Evolutionary conservation across 2,329 filamentous ascomycete species (phyloP).

Genomic region (Ophiocordyceps camponoti-rufipedis): DNA sequence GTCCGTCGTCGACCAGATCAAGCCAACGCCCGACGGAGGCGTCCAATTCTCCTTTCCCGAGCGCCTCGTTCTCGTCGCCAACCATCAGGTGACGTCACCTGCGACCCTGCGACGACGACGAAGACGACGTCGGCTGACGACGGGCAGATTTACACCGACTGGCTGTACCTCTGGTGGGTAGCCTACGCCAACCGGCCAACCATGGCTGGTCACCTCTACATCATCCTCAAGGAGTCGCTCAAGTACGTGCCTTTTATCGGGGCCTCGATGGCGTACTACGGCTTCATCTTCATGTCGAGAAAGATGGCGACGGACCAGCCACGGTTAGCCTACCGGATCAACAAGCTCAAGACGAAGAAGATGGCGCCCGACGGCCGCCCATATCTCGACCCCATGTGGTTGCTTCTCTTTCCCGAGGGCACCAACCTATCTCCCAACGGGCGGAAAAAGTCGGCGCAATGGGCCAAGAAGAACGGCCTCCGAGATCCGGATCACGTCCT

Average conservation of each 20-base stretch:
- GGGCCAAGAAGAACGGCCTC: constrained; percentile 60
- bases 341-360: constrained; percentile 44
- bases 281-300: constrained; percentile 82
- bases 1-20: constrained; percentile 59
- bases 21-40: constrained; percentile 49
- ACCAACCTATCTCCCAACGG: constrained; percentile 63
- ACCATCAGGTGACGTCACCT: constrained; percentile 45
- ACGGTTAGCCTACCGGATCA: constrained; percentile 55
- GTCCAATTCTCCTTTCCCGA: constrained; percentile 68
- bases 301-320: constrained; percentile 70
- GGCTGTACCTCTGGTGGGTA: constrained; percentile 87
- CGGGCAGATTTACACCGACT: constrained; percentile 62
- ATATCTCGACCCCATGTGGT: constrained; percentile 69
- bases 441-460: constrained; percentile 49
- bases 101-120: background rate
- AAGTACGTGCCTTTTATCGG: constrained; percentile 68
- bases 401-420: constrained; percentile 74
- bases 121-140: background rate
- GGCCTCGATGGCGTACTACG: constrained; percentile 67
- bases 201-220: constrained; percentile 76
- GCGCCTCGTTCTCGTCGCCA: constrained; percentile 66
- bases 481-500: constrained; percentile 58
- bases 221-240: constrained; percentile 76
- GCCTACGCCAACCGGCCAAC: constrained; percentile 59
- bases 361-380: constrained; percentile 32